phyloP scores from a whole-genome alignment of 768 basidiomycete species.

The Chalciporus pseudorubinellus region DNA sequence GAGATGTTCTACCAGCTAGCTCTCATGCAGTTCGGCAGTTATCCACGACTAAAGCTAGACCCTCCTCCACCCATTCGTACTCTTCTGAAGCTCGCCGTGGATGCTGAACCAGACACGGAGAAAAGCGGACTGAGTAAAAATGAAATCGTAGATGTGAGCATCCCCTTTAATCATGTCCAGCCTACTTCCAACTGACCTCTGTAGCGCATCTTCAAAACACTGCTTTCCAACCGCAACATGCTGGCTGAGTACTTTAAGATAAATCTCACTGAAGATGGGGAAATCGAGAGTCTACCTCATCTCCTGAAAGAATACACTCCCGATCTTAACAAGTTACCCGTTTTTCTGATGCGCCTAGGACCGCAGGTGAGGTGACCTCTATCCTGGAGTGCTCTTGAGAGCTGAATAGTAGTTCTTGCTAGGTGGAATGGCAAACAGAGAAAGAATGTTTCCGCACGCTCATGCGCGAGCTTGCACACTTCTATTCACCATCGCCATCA shows the following conservation, averaged over 20 bases:
- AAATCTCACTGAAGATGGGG: constrained; percentile 60
- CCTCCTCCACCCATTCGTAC: constrained; percentile 74
- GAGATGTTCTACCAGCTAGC: constrained; percentile 95
- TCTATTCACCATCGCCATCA: constrained; percentile 62
- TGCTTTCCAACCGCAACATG: constrained; percentile 73
- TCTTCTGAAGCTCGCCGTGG: constrained; percentile 79
- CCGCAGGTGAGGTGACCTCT: constrained; percentile 60
- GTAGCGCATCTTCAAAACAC: constrained; percentile 62
- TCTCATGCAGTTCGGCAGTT: constrained; percentile 85
- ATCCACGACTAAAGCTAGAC: constrained; percentile 72
- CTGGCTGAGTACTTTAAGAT: constrained; percentile 89
- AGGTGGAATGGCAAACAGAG: constrained; percentile 92
- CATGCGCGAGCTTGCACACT: constrained; percentile 86
- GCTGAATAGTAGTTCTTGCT: background rate
- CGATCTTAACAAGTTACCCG: constrained; percentile 85
- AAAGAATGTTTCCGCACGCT: constrained; percentile 82
- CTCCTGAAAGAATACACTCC: constrained; percentile 87
- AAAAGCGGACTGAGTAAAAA: constrained; percentile 53
- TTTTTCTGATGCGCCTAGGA: constrained; percentile 87
- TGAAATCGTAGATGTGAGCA: constrained; percentile 68
- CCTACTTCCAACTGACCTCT: background rate
- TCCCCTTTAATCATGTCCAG: background rate
- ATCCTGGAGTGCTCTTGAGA: background rate
- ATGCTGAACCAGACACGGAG: constrained; percentile 50
- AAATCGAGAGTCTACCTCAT: constrained; percentile 75